A percentile compares a stretch with the other conserved stretches of the same genome.
Evolutionary conservation across 169 alveolate genomes (phyloP).

Genomic region (Cryptosporidium tyzzeri): DNA sequence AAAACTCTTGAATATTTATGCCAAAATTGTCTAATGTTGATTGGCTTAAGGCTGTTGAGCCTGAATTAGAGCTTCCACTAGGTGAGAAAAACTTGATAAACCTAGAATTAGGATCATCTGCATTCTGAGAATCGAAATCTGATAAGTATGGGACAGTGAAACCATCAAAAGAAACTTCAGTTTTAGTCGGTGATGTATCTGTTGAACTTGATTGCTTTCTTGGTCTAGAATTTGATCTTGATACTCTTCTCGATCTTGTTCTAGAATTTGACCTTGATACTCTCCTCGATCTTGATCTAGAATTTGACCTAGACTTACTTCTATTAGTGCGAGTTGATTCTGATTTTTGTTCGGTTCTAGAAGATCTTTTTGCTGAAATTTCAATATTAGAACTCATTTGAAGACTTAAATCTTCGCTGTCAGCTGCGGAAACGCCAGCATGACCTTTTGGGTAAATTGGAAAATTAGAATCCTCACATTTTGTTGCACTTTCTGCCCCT

Average conservation of each 20-base stretch:
- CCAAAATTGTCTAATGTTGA: too few species aligned
- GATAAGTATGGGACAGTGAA: neutral
- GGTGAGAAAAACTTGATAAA: neutral
- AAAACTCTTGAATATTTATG: too few species aligned
- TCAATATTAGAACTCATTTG: neutral
- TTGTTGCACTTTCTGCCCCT: too few species aligned
- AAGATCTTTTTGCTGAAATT: neutral
- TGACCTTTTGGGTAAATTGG: too few species aligned
- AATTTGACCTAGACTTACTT: neutral
- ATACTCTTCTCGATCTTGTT: neutral
- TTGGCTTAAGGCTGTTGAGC: neutral
- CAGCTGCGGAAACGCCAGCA: too few species aligned
- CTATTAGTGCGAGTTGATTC: neutral
- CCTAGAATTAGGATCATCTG: neutral
- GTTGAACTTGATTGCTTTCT: neutral
- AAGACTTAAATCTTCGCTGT: too few species aligned
- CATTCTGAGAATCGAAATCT: neutral
- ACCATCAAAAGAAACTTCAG: neutral
- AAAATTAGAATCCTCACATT: neutral
- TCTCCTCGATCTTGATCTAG: constrained; percentile 17
- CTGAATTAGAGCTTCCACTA: too few species aligned
- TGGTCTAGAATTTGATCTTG: neutral
- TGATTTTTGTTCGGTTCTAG: neutral
- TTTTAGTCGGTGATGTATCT: neutral
- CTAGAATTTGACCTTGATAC: constrained; percentile 7